phyloP scores from a whole-genome alignment of 169 alveolate species.

The Plasmodium sp. region DNA sequence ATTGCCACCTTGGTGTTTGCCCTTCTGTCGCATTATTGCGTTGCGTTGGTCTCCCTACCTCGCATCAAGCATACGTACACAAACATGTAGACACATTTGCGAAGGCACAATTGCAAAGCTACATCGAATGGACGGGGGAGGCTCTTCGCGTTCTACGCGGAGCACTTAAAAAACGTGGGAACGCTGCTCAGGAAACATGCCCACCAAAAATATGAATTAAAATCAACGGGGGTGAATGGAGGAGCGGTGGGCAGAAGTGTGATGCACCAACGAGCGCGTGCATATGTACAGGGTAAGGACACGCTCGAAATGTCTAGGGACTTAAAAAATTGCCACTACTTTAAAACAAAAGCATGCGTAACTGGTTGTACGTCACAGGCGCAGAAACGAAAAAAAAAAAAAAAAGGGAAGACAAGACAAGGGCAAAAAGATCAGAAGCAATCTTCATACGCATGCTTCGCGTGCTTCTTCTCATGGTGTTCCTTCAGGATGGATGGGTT shows the following conservation, averaged over 20 bases:
- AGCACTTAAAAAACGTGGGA: neutral
- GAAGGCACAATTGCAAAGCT: neutral
- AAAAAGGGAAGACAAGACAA: neutral
- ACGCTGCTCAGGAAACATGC: neutral
- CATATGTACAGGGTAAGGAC: neutral
- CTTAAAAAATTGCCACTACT: neutral
- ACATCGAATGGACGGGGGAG: neutral
- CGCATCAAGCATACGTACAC: neutral
- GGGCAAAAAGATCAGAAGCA: conserved; percentile 76
- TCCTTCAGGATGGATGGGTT: conserved; percentile 83
- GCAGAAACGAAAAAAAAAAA: neutral
- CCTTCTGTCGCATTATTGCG: neutral
- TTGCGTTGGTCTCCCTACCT: neutral
- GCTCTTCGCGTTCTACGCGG: neutral
- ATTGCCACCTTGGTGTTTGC: neutral
- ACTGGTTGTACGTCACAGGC: neutral
- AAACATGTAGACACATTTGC: neutral
- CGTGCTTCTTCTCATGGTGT: conserved; percentile 85
- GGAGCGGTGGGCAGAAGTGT: neutral
- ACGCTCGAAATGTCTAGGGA: neutral
- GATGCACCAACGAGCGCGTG: neutral
- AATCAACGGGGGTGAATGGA: neutral
- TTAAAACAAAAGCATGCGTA: neutral
- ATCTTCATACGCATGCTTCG: conserved; percentile 82
- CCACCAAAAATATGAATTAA: neutral